Evolutionary conservation across 192 early-diverging fungal genomes (phyloP), one percentile per base, ranked within the genome.

Genomic region (Backusella luteola): DNA sequence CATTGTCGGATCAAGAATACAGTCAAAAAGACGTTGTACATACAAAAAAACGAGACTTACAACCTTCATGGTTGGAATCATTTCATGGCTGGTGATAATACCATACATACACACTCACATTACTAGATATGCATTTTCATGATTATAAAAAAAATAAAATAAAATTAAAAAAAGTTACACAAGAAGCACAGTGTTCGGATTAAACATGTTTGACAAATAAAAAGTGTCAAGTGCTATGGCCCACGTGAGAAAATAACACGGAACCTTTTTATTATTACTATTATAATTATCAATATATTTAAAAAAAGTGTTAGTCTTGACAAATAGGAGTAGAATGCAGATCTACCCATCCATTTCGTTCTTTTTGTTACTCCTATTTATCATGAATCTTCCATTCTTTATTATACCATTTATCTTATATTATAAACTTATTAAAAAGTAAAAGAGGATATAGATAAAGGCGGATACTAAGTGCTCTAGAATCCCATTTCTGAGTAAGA

Each of bases 311-410:
- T 1, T 26, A 32, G 41, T 44, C 42, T 39, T 71, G 70, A 71
- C 70, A 71, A 71, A 49, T 49, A 71, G 70, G 70, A 26, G 70
- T 71, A 46, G 17, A 71, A 71, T 63, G 70, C 42, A 34, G 70
- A 71, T 17, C 70, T 29, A 71, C 6, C 2, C 6, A 1, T 15
- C 23, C 69, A 44, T 29, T 26, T 35, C 9, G 12, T 70, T 19
- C 34, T 39, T 46, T 46, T 29, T 59, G 4, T 56, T 63, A 63
- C 56, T 63, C 56, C 56, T 63, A 26, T 23, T 63, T 63, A 29
- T 12, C 29, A 63, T 63, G 23, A 12, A 26, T 63, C 4, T 63
- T 63, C 12, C n/a, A 14, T 26, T 59, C 23, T 59, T 59, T 26
- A 21, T 56, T 21, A 4, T 56, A 39, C 1, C 42, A 39, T 39